phyloP scores from a whole-genome alignment of 768 basidiomycete genomes.

The Calocera viscosa region DNA sequence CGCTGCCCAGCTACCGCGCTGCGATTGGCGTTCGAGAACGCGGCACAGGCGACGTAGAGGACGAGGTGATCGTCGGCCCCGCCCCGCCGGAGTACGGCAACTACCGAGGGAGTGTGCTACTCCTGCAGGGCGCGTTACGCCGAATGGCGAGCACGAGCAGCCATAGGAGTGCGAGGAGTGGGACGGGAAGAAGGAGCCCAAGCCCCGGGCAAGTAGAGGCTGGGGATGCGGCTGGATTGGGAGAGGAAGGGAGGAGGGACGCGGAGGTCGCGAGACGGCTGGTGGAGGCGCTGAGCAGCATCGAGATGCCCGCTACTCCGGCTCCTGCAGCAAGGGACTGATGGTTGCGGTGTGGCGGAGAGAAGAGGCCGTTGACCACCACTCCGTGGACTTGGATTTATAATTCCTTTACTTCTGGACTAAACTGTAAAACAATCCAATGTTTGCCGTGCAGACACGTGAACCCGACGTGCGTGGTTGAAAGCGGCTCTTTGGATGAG shows the following conservation, averaged over 20 bases:
- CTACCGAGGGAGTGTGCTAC: slow-evolving; percentile 53
- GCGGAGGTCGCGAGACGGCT: slow-evolving; percentile 41
- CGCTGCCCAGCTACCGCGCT: slow-evolving; percentile 59
- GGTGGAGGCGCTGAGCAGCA: slow-evolving; percentile 43
- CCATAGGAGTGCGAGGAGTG: slow-evolving; percentile 27
- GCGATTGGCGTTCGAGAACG: slow-evolving; percentile 50
- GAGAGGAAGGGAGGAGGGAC: slow-evolving; percentile 40
- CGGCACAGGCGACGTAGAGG: slow-evolving; percentile 59
- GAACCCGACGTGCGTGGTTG: too few species aligned
- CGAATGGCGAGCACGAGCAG: slow-evolving; percentile 33
- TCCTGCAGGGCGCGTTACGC: slow-evolving; percentile 42
- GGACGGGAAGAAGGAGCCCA: slow-evolving; percentile 14
- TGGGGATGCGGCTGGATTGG: slow-evolving; percentile 14
- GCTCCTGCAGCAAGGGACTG: neutral
- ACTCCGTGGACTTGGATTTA: too few species aligned
- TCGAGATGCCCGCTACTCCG: slow-evolving; percentile 22
- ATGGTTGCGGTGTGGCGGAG: neutral
- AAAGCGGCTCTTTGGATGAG: too few species aligned
- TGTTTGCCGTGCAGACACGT: too few species aligned
- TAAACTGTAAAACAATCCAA: too few species aligned
- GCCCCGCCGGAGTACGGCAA: slow-evolving; percentile 71
- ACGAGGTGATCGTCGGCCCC: slow-evolving; percentile 49
- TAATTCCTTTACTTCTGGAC: too few species aligned
- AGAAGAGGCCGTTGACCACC: neutral
- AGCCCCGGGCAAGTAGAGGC: slow-evolving; percentile 21